A percentile compares a stretch with the other conserved stretches of the same genome.
These are phyloP conservation scores for Kuraishia hungarica DNA, from an alignment of 805 yeast species.

Conservation along the genomic window DNA sequence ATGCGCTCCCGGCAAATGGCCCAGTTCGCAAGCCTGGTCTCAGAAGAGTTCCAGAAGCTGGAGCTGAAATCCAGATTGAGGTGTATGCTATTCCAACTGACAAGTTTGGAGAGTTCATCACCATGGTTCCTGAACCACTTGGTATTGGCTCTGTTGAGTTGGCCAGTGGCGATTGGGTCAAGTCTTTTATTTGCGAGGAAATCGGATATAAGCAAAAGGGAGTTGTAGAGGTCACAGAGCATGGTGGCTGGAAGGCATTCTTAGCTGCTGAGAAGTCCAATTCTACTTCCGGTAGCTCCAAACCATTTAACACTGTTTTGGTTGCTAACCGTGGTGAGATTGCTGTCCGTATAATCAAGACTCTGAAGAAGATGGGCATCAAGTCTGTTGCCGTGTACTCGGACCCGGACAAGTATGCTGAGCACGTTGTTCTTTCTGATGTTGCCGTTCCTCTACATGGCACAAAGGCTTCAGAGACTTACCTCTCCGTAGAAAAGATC, in stretches of 20 bases:
- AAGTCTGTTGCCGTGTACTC: constrained; percentile 83
- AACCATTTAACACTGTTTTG: constrained; percentile 76
- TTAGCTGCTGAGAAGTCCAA: constrained; percentile 20
- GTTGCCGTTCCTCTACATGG: constrained; percentile 75
- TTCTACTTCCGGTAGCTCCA: constrained; percentile 26
- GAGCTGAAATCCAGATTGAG: constrained; percentile 64
- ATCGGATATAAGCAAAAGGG: constrained; percentile 67
- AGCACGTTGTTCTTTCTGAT: constrained; percentile 82
- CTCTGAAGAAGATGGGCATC: constrained; percentile 74
- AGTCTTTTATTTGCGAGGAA: constrained; percentile 94
- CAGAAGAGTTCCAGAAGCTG: constrained; percentile 50
- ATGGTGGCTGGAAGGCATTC: constrained; percentile 84
- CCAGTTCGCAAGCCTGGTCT: constrained; percentile 88
- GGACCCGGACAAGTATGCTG: constrained; percentile 81
- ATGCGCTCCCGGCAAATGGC: constrained; percentile 72
- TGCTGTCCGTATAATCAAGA: constrained; percentile 88
- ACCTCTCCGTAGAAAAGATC: constrained; percentile 78
- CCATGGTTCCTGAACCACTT: constrained; percentile 88
- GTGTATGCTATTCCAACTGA: constrained; percentile 76
- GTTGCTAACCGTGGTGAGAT: constrained; percentile 98
- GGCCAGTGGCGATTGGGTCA: constrained; percentile 72
- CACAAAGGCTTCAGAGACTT: constrained; percentile 82
- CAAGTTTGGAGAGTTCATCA: constrained; percentile 72
- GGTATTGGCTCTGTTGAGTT: constrained; percentile 93
- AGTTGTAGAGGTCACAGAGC: constrained; percentile 71